Evolutionary conservation across 495 filamentous ascomycete species (phyloP), one percentile per base, ranked within the genome.

Genomic region (Xanthoparmelia taractica): DNA sequence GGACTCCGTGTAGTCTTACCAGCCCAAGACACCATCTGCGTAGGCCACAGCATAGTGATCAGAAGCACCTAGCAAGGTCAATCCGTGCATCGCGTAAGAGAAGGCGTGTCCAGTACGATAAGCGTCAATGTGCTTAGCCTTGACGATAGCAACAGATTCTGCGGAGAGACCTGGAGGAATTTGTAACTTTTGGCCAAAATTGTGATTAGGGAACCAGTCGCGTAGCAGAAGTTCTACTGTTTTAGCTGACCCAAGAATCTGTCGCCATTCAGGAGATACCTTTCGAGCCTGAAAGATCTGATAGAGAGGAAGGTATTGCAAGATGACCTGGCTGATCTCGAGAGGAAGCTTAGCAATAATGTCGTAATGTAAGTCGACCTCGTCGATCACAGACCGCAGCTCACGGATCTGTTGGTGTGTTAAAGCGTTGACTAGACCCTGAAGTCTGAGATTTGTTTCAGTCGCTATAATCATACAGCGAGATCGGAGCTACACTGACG

Each of bases 31-130:
- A 34, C 59, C 59, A 38, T 11, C n/a, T 23, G 43, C 45, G 52
- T 60, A 60, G 34, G 45, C 45, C 12, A 60, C 18, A 8, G 20
- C 17, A 18, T 20, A 15, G 17, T 15, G 13, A 40, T 40, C 12
- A n/a, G n/a, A n/a, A n/a, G n/a, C n/a, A n/a, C n/a, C n/a, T n/a
- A n/a, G n/a, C n/a, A n/a, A n/a, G n/a, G n/a, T n/a, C n/a, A n/a
- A n/a, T n/a, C n/a, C n/a, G n/a, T n/a, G n/a, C n/a, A n/a, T n/a
- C n/a, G n/a, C 38, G 34, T 37, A 37, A 37, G 34, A 37, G 27
- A 67, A 67, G 6, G 66, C 50, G 18, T 50, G n/a, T 48, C 66
- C 66, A 12, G 61, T 62, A 23, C 38, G 50, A 57, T 50, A 67
- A 25, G 66, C 66, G 45, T 65, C 58, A 38, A 64, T 7, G 43